A percentile compares a stretch with the other conserved stretches of the same genome.
Evolutionary conservation across 805 yeast species (phyloP).

Genomic region (Clavispora fructus): DNA sequence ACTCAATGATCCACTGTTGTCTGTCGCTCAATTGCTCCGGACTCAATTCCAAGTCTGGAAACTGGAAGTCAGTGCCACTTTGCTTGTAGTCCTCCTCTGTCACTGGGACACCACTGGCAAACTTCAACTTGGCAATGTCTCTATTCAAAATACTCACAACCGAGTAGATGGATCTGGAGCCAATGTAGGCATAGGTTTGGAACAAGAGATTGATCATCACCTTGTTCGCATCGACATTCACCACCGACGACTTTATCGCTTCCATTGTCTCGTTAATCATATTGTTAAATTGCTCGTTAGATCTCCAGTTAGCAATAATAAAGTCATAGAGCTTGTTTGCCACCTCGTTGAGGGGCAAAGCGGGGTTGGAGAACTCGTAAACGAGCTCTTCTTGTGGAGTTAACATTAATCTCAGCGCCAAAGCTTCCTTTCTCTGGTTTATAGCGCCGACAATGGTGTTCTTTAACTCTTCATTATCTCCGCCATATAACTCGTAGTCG

Average conservation of each 20-base stretch:
- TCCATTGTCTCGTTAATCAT: constrained; percentile 26
- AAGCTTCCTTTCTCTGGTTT: constrained; percentile 19
- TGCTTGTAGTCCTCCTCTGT: constrained; percentile 25
- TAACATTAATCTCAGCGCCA: constrained; percentile 14
- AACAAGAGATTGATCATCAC: constrained; percentile 56
- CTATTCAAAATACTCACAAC: constrained; percentile 37
- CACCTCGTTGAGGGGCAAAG: constrained; percentile 32
- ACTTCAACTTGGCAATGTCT: constrained; percentile 36
- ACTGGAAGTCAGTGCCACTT: constrained; percentile 25
- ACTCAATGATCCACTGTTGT: constrained; percentile 34
- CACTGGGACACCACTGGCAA: constrained; percentile 29
- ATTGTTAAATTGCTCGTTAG: constrained; percentile 31
- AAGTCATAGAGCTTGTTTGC: constrained; percentile 38
- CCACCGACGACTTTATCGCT: constrained; percentile 19
- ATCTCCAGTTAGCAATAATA: constrained; percentile 35
- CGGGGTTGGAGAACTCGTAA: constrained; percentile 30
- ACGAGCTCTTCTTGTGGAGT: constrained; percentile 37
- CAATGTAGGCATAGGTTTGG: constrained; percentile 73
- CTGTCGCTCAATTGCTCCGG: constrained; percentile 20
- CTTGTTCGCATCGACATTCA: constrained; percentile 15
- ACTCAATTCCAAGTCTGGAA: constrained; percentile 22
- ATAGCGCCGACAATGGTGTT: constrained; percentile 22
- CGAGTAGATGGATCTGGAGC: constrained; percentile 74
- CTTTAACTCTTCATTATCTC: constrained; percentile 20
- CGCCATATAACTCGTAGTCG: constrained; percentile 33